These are phyloP conservation scores for Nicotiana noctiflora DNA, from an alignment of 257 asterid genomes.

Conservation along the genomic window DNA sequence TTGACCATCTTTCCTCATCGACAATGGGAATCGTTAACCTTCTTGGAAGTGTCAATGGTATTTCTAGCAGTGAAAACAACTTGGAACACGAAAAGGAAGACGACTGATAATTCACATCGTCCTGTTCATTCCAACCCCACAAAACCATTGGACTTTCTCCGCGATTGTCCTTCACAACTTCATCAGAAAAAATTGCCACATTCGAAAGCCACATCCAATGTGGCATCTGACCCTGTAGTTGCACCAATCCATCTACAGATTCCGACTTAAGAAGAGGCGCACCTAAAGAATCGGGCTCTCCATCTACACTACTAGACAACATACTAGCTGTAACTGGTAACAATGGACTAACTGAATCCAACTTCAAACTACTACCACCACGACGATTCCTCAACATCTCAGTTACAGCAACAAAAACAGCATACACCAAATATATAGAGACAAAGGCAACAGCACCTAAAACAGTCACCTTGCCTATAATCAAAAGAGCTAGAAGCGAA, in stretches of 20 bases:
- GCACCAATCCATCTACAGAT: constrained; percentile 26
- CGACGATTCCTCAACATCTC: constrained; percentile 39
- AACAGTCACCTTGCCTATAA: constrained; percentile 50
- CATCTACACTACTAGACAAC: constrained; percentile 10
- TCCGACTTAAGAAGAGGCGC: constrained; percentile 19
- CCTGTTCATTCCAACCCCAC: constrained; percentile 74
- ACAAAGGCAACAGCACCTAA: constrained; percentile 55
- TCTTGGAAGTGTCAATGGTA: constrained; percentile 58
- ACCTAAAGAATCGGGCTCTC: constrained; percentile 18
- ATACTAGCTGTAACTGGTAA: constrained; percentile 29
- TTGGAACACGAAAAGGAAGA: constrained; percentile 38
- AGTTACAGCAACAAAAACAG: constrained; percentile 38
- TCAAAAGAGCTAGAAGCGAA: constrained; percentile 36
- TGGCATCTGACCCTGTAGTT: constrained; percentile 34
- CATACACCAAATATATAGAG: constrained; percentile 51
- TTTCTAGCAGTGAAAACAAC: constrained; percentile 36
- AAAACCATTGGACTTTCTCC: constrained; percentile 19
- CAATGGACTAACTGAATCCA: constrained; percentile 27
- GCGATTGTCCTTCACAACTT: constrained; percentile 13
- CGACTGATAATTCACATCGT: not conserved
- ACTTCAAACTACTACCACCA: constrained; percentile 22
- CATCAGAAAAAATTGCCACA: constrained; percentile 53
- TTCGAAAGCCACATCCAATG: constrained; percentile 61
- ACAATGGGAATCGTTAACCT: constrained; percentile 65
- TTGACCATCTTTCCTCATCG: constrained; percentile 77